These are phyloP conservation scores for Tuber aestivum DNA, from an alignment of 495 filamentous ascomycete species.

Conservation along the genomic window DNA sequence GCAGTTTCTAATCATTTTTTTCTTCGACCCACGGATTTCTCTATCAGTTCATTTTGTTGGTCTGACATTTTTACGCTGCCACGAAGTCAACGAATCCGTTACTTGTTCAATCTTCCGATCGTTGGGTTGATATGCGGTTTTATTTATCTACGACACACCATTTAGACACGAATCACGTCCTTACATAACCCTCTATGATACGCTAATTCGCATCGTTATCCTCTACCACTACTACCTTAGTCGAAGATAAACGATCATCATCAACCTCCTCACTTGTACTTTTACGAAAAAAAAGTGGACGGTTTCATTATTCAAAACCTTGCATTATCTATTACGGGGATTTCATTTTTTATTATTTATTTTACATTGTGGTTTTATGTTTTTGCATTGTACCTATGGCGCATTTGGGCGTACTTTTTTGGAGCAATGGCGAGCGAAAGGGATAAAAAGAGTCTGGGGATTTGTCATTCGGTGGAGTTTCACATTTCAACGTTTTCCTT, in stretches of 20 bases:
- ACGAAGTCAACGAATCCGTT: conserved; percentile 31
- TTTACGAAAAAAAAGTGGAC: conserved; percentile 38
- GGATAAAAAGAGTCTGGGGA: conserved; percentile 2
- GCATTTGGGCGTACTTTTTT: conserved; percentile 40
- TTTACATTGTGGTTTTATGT: conserved; percentile 9
- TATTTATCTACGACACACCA: conserved; percentile 23
- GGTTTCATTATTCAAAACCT: conserved; percentile 22
- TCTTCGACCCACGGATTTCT: neutral
- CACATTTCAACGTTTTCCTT: conserved; percentile 2
- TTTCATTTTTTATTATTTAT: conserved; percentile 28
- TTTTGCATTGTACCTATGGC: conserved; percentile 38
- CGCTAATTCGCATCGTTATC: conserved; percentile 5
- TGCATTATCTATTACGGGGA: conserved; percentile 39
- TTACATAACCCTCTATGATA: conserved; percentile 6
- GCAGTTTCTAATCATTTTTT: conserved; percentile 18
- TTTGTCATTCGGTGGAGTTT: neutral
- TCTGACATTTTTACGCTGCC: conserved; percentile 29
- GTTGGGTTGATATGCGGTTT: conserved; percentile 5
- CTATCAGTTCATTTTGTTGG: neutral
- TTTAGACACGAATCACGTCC: conserved; percentile 18
- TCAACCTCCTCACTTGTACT: conserved; percentile 27
- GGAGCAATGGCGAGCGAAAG: conserved; percentile 21
- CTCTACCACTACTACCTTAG: conserved; percentile 20
- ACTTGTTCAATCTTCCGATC: conserved; percentile 15
- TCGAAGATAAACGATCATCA: conserved; percentile 25